Evolutionary conservation across 2,329 filamentous ascomycete genomes (phyloP).

Genomic region (Diaporthe helianthi): DNA sequence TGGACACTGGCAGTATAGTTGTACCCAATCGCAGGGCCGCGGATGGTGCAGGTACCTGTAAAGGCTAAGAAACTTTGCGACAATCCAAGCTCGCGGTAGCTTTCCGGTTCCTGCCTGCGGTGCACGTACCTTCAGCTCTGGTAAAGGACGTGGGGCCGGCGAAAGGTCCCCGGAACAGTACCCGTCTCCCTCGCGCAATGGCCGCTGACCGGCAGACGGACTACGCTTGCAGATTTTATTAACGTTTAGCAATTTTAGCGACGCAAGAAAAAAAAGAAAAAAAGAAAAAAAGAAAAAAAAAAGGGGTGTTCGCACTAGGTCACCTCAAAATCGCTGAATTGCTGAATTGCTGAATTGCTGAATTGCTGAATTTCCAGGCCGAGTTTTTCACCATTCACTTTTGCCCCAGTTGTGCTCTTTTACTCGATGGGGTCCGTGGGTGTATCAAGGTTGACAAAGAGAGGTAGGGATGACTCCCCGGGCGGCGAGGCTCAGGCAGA

Average conservation of each 20-base stretch:
- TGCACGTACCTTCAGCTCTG: conserved; percentile 18
- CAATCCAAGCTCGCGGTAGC: conserved; percentile 29
- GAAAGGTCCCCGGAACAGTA: conserved; percentile 1
- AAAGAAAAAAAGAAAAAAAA: too few species aligned
- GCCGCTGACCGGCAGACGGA: background rate
- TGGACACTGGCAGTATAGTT: conserved; percentile 6
- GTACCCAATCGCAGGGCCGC: conserved; percentile 14
- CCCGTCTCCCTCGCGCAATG: background rate
- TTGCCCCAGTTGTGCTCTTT: background rate
- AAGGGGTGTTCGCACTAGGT: too few species aligned
- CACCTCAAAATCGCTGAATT: too few species aligned
- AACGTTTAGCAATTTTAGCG: background rate
- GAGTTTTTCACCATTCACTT: background rate
- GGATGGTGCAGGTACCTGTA: conserved; percentile 26
- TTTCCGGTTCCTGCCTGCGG: conserved; percentile 20
- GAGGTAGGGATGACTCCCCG: conserved; percentile 5
- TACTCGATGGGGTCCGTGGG: background rate
- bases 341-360: too few species aligned
- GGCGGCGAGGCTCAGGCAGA: conserved; percentile 2
- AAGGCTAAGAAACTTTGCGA: conserved; percentile 26
- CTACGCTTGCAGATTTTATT: conserved; percentile 1
- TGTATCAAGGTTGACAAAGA: conserved; percentile 13
- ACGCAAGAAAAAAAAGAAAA: background rate
- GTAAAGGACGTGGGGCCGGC: background rate
- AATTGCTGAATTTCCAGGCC: background rate